phyloP scores from a whole-genome alignment of 257 asterid genomes.

The Nicotiana paniculata region DNA sequence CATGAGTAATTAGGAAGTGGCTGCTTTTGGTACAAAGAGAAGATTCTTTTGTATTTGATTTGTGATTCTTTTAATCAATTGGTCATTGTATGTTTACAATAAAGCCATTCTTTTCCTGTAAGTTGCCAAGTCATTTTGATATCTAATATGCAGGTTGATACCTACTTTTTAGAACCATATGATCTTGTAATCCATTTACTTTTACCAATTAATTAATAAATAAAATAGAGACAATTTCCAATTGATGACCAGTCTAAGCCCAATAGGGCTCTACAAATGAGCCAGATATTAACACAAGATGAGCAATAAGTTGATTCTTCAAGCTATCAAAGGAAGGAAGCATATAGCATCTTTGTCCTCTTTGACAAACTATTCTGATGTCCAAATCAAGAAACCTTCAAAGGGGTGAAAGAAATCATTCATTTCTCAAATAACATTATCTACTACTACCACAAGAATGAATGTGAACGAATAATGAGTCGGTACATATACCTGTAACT shows the following conservation, averaged over 20 bases:
- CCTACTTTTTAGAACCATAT: not conserved
- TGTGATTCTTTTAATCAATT: constrained; percentile 22
- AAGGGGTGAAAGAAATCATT: not conserved
- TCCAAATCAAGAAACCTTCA: not conserved
- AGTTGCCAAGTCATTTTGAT: not conserved
- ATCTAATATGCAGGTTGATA: not conserved
- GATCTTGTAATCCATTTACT: not conserved
- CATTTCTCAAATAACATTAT: not conserved
- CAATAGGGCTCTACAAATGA: not conserved
- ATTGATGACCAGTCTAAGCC: not conserved
- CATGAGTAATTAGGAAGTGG: constrained; percentile 1
- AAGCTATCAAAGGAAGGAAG: not conserved
- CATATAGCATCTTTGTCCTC: not conserved
- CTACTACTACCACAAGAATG: constrained; percentile 2
- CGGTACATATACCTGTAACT: not conserved
- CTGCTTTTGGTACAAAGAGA: constrained; percentile 15
- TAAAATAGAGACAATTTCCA: not conserved
- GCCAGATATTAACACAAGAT: not conserved
- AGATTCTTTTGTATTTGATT: constrained; percentile 57
- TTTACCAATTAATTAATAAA: not conserved
- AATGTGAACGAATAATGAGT: constrained; percentile 3
- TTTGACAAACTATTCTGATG: not conserved
- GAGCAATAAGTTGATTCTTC: not conserved
- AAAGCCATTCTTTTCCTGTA: constrained; percentile 21
- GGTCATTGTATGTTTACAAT: constrained; percentile 33